phyloP scores from a whole-genome alignment of 257 asterid species.

The Solanum bulbocastanum region DNA sequence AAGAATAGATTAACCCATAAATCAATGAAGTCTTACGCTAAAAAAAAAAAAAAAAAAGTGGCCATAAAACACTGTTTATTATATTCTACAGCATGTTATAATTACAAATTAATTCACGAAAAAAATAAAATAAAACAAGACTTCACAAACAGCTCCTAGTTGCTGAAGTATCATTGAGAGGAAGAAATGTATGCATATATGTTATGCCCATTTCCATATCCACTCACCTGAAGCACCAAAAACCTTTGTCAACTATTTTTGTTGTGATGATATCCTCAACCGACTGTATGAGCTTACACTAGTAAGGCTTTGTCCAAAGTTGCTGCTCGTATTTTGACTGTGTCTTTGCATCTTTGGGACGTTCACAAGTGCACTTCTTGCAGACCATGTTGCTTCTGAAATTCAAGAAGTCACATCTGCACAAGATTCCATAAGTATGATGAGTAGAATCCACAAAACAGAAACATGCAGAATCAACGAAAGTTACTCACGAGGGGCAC shows the following conservation, averaged over 20 bases:
- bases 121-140: not conserved
- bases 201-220: not conserved
- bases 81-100: not conserved
- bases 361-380: conserved; percentile 49
- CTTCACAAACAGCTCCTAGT: not conserved
- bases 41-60: not conserved
- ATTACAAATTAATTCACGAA: not conserved
- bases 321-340: conserved; percentile 9
- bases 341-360: conserved; percentile 21
- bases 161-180: not conserved
- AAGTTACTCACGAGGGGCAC: conserved; percentile 59
- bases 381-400: conserved; percentile 48
- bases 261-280: not conserved
- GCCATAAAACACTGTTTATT: not conserved
- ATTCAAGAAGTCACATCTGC: conserved; percentile 70
- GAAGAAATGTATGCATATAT: not conserved
- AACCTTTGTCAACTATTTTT: not conserved
- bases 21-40: not conserved
- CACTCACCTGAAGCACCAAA: not conserved
- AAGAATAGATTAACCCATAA: not conserved
- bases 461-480: not conserved
- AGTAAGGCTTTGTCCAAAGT: conserved; percentile 49
- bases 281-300: not conserved
- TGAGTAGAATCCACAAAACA: not conserved
- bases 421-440: not conserved